Base-by-base conservation (phyloP, 23 red algal genomes). In the Gracilaria domingensis region DNA sequence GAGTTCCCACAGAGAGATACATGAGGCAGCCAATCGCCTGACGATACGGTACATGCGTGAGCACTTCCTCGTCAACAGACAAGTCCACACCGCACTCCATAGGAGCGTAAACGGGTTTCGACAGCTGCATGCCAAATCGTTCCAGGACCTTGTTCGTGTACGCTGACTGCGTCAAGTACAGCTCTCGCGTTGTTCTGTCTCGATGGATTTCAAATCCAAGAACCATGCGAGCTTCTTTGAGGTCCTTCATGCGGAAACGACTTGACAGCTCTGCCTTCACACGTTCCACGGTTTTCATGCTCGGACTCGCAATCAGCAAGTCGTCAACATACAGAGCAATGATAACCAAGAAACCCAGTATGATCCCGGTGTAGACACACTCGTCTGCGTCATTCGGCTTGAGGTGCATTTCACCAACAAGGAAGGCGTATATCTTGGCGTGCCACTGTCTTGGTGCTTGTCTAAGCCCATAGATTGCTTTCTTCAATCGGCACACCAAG, bases 301-400 rank as follows among this genome's bases (percentile, higher is more conserved):
- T 48, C 23, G 82, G 82, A 71, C 82, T 69, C 26, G 82, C 82
- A 39, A 85, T 66, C 33, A 85, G 0, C 37, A 37, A 32, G 38
- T 85, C 59, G 32, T 85, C 82, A 5, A 69, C 82, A 29, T 85
- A 85, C 11, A 85, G 64, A 69, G 59, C 82, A 85, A 85, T 85
- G 39, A 85, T 70, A 18, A 85, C 3, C 18, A 85, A 21, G 5
- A 85, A 30, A 30, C 59, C 82, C 47, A 71, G 64, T 61, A 85
- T 61, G 21, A 44, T 70, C 36, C 82, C 82, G 62, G 0, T 85
- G 59, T 90, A 90, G 37, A 90, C 54, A 67, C 86, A 80, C 23
- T 79, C 42, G 20, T 90, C 72, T 18, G 86, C 86, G 34, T 80
- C 72, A 26, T 67, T 90, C 13, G 56, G 3, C 24, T 44, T 66